Evolutionary conservation across 2,329 filamentous ascomycete species (phyloP).

Genomic region (Diaporthe caulivora): DNA sequence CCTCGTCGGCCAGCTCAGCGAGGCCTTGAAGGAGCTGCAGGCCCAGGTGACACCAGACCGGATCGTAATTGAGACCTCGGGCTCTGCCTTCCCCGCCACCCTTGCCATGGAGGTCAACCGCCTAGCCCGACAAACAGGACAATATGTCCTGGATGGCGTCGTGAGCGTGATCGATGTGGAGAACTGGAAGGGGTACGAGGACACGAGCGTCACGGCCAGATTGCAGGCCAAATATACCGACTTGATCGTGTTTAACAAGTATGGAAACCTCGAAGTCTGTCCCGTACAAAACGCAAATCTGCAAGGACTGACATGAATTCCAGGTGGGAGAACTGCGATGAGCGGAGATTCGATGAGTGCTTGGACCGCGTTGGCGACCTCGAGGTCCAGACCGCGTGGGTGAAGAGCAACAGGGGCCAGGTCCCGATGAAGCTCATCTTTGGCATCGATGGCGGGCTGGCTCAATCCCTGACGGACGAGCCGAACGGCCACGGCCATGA

Average conservation of each 20-base stretch:
- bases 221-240: constrained; percentile 93
- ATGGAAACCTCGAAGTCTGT: background rate
- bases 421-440: constrained; percentile 86
- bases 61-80: constrained; percentile 94
- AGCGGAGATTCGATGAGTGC: constrained; percentile 81
- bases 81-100: constrained; percentile 88
- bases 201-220: constrained; percentile 88
- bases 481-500: constrained; percentile 51
- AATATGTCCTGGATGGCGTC: constrained; percentile 86
- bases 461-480: constrained; percentile 63
- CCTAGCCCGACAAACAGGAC: constrained; percentile 74
- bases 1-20: constrained; percentile 89
- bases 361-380: constrained; percentile 84
- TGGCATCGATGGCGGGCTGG: constrained; percentile 87
- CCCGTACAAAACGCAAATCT: too few relatives aligned
- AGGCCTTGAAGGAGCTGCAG: constrained; percentile 82
- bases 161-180: constrained; percentile 93
- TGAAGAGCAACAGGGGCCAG: constrained; percentile 85
- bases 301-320: background rate
- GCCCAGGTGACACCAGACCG: constrained; percentile 74
- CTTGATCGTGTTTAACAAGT: constrained; percentile 89
- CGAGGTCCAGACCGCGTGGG: constrained; percentile 83
- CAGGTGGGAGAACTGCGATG: constrained; percentile 79
- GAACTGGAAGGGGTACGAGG: constrained; percentile 94
- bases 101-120: constrained; percentile 92